These are phyloP conservation scores for Boletus sensibilis DNA, from an alignment of 768 basidiomycete species.

Conservation along the genomic window DNA sequence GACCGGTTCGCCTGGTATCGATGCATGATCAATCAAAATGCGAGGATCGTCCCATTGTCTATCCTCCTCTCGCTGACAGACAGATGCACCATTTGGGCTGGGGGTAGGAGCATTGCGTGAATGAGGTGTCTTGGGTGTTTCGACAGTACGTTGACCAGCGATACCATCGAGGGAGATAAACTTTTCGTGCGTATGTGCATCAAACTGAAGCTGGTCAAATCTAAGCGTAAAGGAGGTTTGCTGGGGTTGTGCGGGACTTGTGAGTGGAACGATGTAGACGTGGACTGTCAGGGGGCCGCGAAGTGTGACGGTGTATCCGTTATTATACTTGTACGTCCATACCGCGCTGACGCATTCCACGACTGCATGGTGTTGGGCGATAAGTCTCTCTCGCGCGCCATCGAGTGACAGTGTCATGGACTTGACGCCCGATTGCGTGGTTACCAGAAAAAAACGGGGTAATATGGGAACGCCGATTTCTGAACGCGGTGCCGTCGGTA, in stretches of 20 bases:
- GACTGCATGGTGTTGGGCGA: slow-evolving; percentile 44
- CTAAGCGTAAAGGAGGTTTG: slow-evolving; percentile 43
- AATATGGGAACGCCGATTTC: slow-evolving; percentile 80
- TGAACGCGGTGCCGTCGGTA: slow-evolving; percentile 30
- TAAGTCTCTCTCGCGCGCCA: slow-evolving; percentile 69
- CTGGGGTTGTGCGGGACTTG: slow-evolving; percentile 20
- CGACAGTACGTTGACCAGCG: slow-evolving; percentile 45
- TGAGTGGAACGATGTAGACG: slow-evolving; percentile 39
- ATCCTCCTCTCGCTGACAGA: slow-evolving; percentile 46
- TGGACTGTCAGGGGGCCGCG: slow-evolving; percentile 73
- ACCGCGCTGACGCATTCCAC: slow-evolving; percentile 72
- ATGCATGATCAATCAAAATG: slow-evolving; percentile 55
- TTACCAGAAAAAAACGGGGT: slow-evolving; percentile 83
- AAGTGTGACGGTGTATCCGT: slow-evolving; percentile 76
- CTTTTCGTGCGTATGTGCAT: slow-evolving; percentile 72
- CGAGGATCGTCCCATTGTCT: slow-evolving; percentile 68
- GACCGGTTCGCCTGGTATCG: slow-evolving; percentile 80
- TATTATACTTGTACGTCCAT: slow-evolving; percentile 81
- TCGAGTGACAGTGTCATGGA: slow-evolving; percentile 81
- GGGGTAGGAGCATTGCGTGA: slow-evolving; percentile 35
- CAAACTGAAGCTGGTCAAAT: slow-evolving; percentile 74
- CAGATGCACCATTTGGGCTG: slow-evolving; percentile 29
- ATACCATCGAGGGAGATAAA: slow-evolving; percentile 67
- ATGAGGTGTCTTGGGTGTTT: slow-evolving; percentile 41
- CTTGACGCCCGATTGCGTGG: slow-evolving; percentile 79